phyloP scores from a whole-genome alignment of 345 rosid species.

The Pistacia integerrima region DNA sequence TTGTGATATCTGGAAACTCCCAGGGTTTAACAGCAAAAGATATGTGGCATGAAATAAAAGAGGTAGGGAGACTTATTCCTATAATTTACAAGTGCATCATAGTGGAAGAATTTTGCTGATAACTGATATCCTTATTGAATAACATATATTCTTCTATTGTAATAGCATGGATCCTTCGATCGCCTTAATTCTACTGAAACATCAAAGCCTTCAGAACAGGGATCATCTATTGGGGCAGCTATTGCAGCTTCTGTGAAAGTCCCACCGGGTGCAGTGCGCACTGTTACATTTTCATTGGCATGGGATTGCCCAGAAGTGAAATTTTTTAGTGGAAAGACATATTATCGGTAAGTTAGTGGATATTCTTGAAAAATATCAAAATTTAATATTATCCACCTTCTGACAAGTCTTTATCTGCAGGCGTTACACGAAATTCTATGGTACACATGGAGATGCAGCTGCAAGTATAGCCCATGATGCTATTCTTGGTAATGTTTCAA shows the following conservation, averaged over 20 bases:
- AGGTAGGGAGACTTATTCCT: slow-evolving; percentile 43
- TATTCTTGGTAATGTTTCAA: slow-evolving; percentile 54
- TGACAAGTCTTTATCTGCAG: slow-evolving; percentile 38
- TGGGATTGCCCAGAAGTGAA: slow-evolving; percentile 94
- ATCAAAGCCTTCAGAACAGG: slow-evolving; percentile 58
- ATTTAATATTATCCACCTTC: slow-evolving; percentile 14
- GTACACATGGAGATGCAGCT: slow-evolving; percentile 69
- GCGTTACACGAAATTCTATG: slow-evolving; percentile 87
- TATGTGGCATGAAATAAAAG: slow-evolving; percentile 82
- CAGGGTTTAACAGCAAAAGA: slow-evolving; percentile 73
- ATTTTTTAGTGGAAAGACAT: slow-evolving; percentile 70
- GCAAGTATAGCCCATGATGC: slow-evolving; percentile 85
- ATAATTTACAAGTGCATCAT: not conserved
- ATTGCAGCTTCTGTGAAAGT: slow-evolving; percentile 75
- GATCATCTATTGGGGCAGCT: slow-evolving; percentile 93
- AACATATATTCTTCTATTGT: slow-evolving; percentile 15
- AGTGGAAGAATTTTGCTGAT: not conserved
- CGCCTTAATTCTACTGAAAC: slow-evolving; percentile 41
- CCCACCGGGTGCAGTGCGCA: slow-evolving; percentile 51
- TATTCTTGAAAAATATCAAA: not conserved
- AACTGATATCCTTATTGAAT: not conserved
- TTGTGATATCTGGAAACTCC: slow-evolving; percentile 67
- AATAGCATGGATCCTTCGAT: slow-evolving; percentile 75
- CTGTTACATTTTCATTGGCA: slow-evolving; percentile 77
- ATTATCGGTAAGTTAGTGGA: slow-evolving; percentile 49